These are phyloP conservation scores for Filobasidium uniguttulatum DNA, from an alignment of 1,284 basidiomycete genomes.

Conservation along the genomic window DNA sequence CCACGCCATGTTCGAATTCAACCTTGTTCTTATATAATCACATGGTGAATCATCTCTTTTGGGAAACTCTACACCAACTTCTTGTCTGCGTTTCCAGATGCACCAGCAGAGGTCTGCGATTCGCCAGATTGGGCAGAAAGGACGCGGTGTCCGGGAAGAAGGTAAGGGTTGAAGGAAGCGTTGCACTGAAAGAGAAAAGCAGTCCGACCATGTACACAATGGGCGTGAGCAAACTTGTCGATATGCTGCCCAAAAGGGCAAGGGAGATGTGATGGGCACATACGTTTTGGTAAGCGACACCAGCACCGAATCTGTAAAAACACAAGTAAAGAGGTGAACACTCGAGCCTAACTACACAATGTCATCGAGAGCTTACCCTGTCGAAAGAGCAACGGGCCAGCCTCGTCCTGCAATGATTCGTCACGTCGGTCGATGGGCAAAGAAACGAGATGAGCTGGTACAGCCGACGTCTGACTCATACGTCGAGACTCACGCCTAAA, in stretches of 20 bases:
- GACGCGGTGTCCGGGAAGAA: conserved; percentile 78
- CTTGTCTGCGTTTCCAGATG: no score
- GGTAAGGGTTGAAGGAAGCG: conserved; percentile 85
- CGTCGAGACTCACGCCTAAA: conserved; percentile 66
- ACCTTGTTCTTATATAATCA: no score
- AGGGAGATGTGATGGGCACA: conserved; percentile 15
- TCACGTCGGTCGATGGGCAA: no score
- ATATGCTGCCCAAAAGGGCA: no score
- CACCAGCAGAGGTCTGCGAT: no score
- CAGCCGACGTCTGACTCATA: neutral
- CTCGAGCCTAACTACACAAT: no score
- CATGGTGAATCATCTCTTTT: no score
- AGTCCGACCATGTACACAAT: neutral
- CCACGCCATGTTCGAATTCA: no score
- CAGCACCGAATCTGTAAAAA: conserved; percentile 40
- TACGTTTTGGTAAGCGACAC: conserved; percentile 59
- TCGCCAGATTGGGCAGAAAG: conserved; percentile 38
- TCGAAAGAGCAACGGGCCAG: conserved; percentile 87
- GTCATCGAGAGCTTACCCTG: conserved; percentile 79
- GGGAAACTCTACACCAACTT: no score
- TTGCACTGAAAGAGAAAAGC: conserved; percentile 53
- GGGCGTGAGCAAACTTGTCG: no score
- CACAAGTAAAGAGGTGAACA: conserved; percentile 14
- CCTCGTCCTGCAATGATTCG: conserved; percentile 94
- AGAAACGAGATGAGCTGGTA: conserved; percentile 10